Evolutionary conservation across 2,329 filamentous ascomycete genomes (phyloP).

Genomic region (Fusarium multiceps): DNA sequence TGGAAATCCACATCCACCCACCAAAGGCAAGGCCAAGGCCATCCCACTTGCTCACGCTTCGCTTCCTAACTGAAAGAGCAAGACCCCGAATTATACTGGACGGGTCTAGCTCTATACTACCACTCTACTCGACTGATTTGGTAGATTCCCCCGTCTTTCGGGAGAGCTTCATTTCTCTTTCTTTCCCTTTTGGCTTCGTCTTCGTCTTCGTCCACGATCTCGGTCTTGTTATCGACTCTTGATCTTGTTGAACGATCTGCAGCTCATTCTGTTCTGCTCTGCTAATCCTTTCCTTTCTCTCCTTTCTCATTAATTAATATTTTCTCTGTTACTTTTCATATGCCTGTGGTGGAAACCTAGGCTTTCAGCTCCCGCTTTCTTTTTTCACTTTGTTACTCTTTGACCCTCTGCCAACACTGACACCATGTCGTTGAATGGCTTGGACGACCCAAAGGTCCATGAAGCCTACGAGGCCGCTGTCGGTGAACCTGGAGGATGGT

Average conservation of each 20-base stretch:
- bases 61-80: conserved; percentile 29
- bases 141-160: conserved; percentile 39
- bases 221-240: conserved; percentile 12
- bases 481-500: conserved; percentile 94
- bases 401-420: conserved; percentile 38
- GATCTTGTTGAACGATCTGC: conserved; percentile 14
- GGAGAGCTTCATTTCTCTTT: conserved; percentile 33
- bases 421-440: conserved; percentile 93
- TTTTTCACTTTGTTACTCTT: conserved; percentile 14
- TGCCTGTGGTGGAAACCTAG: conserved; percentile 8
- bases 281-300: conserved; percentile 25
- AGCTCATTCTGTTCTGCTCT: conserved; percentile 9
- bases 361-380: conserved; percentile 8
- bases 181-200: conserved; percentile 19
- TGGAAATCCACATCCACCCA: conserved; percentile 9
- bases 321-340: conserved; percentile 1
- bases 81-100: conserved; percentile 40
- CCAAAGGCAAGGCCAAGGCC: background rate
- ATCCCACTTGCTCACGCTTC: conserved; percentile 12
- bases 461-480: conserved; percentile 85
- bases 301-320: conserved; percentile 23
- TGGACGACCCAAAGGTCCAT: conserved; percentile 83
- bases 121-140: conserved; percentile 28
- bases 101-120: conserved; percentile 15
- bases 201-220: conserved; percentile 7